Evolutionary conservation across 2,329 filamentous ascomycete species (phyloP).

Genomic region (Sporothrix luriei): DNA sequence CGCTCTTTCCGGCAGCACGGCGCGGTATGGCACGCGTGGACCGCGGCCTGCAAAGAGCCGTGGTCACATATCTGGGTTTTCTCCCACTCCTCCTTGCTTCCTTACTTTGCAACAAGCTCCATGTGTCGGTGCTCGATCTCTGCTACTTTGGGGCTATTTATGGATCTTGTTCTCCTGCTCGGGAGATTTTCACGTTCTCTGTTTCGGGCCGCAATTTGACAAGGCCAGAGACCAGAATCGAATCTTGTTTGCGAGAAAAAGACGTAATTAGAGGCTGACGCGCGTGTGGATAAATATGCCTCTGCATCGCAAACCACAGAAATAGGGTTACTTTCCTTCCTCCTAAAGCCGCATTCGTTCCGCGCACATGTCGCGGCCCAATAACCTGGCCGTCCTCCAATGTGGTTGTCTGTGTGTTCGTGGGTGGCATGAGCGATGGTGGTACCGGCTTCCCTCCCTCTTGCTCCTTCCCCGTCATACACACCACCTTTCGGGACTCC

Average conservation of each 20-base stretch:
- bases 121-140: not conserved
- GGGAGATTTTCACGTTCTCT: slow-evolving; percentile 7
- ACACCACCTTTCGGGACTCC: slow-evolving; percentile 19
- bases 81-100: not conserved
- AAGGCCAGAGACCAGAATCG: not conserved
- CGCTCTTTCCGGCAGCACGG: slow-evolving; percentile 21
- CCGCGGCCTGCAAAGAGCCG: not conserved
- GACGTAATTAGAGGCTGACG: too few species aligned
- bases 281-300: not conserved
- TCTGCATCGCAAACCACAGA: not conserved
- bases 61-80: not conserved
- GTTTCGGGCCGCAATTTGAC: slow-evolving; percentile 26
- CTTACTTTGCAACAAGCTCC: not conserved
- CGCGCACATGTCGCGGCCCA: slow-evolving; percentile 18
- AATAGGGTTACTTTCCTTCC: not conserved
- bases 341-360: not conserved
- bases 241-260: not conserved
- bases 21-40: not conserved
- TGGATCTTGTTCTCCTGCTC: not conserved
- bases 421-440: not conserved
- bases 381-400: not conserved
- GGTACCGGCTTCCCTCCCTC: slow-evolving; percentile 11
- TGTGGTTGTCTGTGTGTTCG: slow-evolving; percentile 2
- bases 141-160: slow-evolving; percentile 19
- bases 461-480: not conserved